Conservation (phyloP, 306 rosid species). For the Gillenia trifoliata region DNA sequence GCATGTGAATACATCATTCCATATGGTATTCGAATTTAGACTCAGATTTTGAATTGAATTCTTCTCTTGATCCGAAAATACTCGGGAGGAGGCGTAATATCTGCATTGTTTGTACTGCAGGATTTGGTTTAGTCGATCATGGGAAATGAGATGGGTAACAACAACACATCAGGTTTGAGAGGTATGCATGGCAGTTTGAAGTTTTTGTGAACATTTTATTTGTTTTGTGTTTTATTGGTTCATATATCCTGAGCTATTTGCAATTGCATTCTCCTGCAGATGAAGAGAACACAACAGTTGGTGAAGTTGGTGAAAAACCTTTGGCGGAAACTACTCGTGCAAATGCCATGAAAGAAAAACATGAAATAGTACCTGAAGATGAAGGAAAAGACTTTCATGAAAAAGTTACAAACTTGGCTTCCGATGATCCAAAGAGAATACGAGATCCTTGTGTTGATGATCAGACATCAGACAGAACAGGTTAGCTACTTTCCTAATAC, state of each 20-base stretch:
- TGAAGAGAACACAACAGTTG: slow-evolving; percentile 13
- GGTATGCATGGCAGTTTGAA: slow-evolving; percentile 33
- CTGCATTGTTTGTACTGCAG: slow-evolving; percentile 44
- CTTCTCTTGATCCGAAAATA: slow-evolving; percentile 16
- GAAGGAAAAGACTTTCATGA: slow-evolving; percentile 26
- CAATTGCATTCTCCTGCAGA: not conserved
- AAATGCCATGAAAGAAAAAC: slow-evolving; percentile 27
- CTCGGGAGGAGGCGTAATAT: slow-evolving; percentile 1
- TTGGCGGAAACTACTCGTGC: slow-evolving; percentile 17
- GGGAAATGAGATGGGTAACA: slow-evolving; percentile 92
- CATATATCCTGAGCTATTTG: not conserved
- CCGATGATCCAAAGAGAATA: slow-evolving; percentile 19
- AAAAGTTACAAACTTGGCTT: slow-evolving; percentile 18
- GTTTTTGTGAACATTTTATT: not conserved
- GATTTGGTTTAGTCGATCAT: slow-evolving; percentile 52
- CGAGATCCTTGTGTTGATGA: slow-evolving; percentile 1
- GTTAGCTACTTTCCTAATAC: not conserved
- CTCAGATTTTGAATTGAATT: slow-evolving; percentile 14
- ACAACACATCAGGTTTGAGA: slow-evolving; percentile 53
- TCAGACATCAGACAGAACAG: slow-evolving; percentile 20
- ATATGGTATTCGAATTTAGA: slow-evolving; percentile 46
- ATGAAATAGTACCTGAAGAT: slow-evolving; percentile 22
- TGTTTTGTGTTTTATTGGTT: not conserved
- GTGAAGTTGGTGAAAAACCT: slow-evolving; percentile 29
- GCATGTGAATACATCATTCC: slow-evolving; percentile 53